Evolutionary conservation across 345 rosid species (phyloP).

Genomic region (Salix purpurea): DNA sequence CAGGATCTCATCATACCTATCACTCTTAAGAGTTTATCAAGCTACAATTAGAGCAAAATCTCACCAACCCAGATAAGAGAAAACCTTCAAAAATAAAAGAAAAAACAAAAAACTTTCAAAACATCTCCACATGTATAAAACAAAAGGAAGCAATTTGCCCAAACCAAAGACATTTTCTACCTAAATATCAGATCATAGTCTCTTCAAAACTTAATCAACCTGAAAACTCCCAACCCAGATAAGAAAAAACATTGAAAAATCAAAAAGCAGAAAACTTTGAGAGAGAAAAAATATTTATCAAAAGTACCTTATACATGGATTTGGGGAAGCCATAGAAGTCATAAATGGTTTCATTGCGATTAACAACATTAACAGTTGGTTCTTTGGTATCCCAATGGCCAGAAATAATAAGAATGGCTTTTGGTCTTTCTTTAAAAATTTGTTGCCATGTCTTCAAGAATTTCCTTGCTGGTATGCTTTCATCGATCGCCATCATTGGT

Average conservation of each 20-base stretch:
- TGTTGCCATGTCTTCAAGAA: constrained; percentile 67
- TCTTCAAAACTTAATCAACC: no score
- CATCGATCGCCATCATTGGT: constrained; percentile 76
- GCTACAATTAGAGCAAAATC: background rate
- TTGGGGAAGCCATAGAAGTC: constrained; percentile 83
- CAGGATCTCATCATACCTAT: background rate
- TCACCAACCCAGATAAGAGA: background rate
- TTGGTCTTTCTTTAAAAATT: constrained; percentile 41
- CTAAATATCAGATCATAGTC: no score
- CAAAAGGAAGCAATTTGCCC: no score
- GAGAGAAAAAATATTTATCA: no score
- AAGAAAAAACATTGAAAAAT: background rate
- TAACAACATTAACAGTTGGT: constrained; percentile 64
- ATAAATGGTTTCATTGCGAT: constrained; percentile 56
- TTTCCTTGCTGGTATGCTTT: constrained; percentile 52
- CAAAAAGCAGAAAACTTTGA: background rate
- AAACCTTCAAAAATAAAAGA: background rate
- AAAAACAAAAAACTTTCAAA: background rate
- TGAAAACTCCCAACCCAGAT: no score
- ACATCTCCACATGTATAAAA: no score
- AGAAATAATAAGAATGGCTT: constrained; percentile 67
- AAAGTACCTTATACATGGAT: constrained; percentile 59
- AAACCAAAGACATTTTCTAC: no score
- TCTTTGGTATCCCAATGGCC: constrained; percentile 82
- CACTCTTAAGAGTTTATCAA: background rate